Conservation (phyloP, 2,329 filamentous ascomycete species). For the Colletotrichum eremochloae region DNA sequence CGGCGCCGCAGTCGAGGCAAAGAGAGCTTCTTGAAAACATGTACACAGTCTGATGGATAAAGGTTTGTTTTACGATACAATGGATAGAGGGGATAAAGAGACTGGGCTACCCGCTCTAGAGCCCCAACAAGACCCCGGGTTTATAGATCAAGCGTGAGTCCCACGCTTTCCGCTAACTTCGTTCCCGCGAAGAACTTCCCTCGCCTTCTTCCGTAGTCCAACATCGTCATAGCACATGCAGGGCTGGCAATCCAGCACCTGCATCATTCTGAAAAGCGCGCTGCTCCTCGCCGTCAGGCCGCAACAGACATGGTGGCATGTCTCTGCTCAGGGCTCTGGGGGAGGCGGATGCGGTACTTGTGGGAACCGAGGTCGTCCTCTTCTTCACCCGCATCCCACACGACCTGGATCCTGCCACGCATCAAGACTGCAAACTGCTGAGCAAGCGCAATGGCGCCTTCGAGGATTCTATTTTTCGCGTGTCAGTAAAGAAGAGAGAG, state of each 20-base stretch:
- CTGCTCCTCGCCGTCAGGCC: background rate
- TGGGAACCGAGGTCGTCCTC: conserved; percentile 26
- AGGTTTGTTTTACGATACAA: conserved; percentile 35
- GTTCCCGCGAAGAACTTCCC: background rate
- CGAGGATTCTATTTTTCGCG: background rate
- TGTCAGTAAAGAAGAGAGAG: background rate
- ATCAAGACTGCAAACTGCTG: conserved; percentile 30
- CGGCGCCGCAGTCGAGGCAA: conserved; percentile 14
- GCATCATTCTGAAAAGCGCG: background rate
- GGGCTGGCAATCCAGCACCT: background rate
- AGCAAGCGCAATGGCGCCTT: conserved; percentile 23
- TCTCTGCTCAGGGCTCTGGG: conserved; percentile 29
- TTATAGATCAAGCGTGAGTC: background rate
- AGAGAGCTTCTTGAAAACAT: background rate
- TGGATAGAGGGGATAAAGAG: conserved; percentile 45
- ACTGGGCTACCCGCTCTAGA: background rate
- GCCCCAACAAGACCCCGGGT: background rate
- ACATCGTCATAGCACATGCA: background rate
- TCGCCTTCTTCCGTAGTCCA: background rate
- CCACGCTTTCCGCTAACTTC: too few relatives aligned
- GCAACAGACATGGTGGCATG: conserved; percentile 24
- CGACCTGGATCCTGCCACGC: conserved; percentile 29
- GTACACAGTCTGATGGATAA: background rate
- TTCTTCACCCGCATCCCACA: conserved; percentile 21
- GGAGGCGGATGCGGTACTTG: conserved; percentile 38